A percentile compares a stretch with the other conserved stretches of the same genome.
Evolutionary conservation across 352 stramenopile species (phyloP).

Genomic region (Pythium aristosporum): DNA sequence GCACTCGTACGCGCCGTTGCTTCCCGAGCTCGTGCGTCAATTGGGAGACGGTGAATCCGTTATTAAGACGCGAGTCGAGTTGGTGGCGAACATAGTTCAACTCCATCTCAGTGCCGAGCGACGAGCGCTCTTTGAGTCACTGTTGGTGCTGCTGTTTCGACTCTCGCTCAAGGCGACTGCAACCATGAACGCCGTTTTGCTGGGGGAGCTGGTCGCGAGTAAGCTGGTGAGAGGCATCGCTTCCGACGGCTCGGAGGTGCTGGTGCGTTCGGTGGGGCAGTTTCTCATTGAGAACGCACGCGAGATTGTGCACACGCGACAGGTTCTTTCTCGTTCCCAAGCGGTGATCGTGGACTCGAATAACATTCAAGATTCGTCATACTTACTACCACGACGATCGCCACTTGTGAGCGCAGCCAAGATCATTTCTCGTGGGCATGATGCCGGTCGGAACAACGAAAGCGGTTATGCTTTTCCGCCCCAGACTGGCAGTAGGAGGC

Average conservation of each 20-base stretch:
- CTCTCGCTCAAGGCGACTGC: slow-evolving; percentile 28
- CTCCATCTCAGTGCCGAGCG: slow-evolving; percentile 17
- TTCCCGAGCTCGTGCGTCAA: slow-evolving; percentile 3
- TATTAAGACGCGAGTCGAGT: not conserved
- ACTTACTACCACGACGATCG: not conserved
- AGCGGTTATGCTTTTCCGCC: not conserved
- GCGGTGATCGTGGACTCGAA: no score
- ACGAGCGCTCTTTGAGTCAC: slow-evolving; percentile 22
- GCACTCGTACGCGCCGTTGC: slow-evolving; percentile 27
- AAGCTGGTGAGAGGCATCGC: slow-evolving; percentile 9
- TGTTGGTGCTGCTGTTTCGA: slow-evolving; percentile 34
- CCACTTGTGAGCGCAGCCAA: not conserved
- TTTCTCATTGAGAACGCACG: slow-evolving; percentile 31
- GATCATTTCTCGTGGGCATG: not conserved
- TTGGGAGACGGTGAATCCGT: not conserved
- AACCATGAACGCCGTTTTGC: slow-evolving; percentile 5
- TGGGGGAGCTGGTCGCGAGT: slow-evolving; percentile 22
- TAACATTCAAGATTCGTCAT: not conserved
- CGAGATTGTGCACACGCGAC: slow-evolving; percentile 12
- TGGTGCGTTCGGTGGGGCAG: slow-evolving; percentile 15
- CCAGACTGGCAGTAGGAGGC: not conserved
- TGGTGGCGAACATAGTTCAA: slow-evolving; percentile 2
- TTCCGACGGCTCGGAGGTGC: not conserved
- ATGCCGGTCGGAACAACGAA: not conserved
- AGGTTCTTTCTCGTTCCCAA: not conserved